phyloP scores from a whole-genome alignment of 495 filamentous ascomycete species.

The Tuber borchii region DNA sequence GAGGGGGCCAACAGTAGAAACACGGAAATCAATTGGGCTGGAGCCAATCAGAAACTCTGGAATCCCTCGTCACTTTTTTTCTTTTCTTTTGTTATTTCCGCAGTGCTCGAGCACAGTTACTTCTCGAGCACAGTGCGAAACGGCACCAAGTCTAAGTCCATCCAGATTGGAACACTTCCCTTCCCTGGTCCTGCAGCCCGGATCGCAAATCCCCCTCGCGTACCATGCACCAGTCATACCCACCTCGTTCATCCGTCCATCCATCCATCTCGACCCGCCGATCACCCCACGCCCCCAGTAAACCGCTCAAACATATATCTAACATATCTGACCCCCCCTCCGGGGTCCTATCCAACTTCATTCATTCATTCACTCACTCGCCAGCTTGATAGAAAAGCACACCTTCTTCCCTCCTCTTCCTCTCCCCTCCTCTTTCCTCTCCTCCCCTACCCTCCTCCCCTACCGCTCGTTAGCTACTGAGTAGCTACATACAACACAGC shows the following conservation, averaged over 20 bases:
- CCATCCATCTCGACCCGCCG: constrained; percentile 1
- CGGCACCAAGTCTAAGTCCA: background rate
- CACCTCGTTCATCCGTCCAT: background rate
- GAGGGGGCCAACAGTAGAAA: no score
- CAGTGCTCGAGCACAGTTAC: no score
- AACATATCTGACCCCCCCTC: background rate
- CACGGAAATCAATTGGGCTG: no score
- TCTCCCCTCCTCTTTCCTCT: no score
- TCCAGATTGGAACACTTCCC: background rate
- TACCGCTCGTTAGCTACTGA: background rate
- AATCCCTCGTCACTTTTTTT: no score
- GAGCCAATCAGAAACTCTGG: no score
- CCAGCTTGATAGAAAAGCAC: background rate
- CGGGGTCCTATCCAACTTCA: background rate
- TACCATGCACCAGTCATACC: constrained; percentile 2
- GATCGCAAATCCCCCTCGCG: constrained; percentile 4
- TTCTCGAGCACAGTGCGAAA: background rate
- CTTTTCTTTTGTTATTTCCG: no score
- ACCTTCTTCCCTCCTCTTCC: background rate
- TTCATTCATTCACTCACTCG: background rate
- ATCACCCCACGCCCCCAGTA: background rate
- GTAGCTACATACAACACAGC: background rate
- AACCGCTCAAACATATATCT: constrained; percentile 3
- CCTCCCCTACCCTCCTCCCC: background rate
- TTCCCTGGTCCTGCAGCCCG: background rate